phyloP scores from a whole-genome alignment of 768 basidiomycete species.

The Suillus cothurnatus region DNA sequence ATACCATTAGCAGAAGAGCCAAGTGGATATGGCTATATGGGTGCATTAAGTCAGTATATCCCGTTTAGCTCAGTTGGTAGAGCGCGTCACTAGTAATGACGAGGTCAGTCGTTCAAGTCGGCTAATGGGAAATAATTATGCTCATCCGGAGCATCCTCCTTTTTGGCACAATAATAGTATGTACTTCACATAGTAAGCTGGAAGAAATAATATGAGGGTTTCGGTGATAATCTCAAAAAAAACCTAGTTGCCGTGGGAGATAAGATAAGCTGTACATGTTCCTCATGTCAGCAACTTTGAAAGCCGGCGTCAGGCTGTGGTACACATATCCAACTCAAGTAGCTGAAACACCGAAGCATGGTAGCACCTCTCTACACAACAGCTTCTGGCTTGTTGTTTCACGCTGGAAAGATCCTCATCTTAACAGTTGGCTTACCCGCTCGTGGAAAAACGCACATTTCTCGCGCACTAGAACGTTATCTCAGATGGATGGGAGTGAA shows the following conservation, averaged over 20 bases:
- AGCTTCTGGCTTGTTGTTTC: slow-evolving; percentile 81
- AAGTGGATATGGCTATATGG: background rate
- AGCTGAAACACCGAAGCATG: slow-evolving; percentile 46
- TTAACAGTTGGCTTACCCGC: slow-evolving; percentile 93
- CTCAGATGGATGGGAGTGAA: slow-evolving; percentile 98
- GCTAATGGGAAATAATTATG: slow-evolving; percentile 36
- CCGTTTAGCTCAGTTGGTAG: slow-evolving; percentile 53
- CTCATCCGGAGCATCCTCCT: no score
- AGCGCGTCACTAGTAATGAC: slow-evolving; percentile 52
- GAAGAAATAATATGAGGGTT: background rate
- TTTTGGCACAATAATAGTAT: no score
- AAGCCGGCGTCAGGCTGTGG: background rate
- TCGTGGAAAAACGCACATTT: slow-evolving; percentile 96
- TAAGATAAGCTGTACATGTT: slow-evolving; percentile 8
- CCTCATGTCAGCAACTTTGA: background rate
- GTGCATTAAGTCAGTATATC: background rate
- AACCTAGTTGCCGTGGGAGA: slow-evolving; percentile 1
- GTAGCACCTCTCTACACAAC: slow-evolving; percentile 97
- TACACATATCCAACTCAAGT: background rate
- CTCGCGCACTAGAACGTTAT: slow-evolving; percentile 94
- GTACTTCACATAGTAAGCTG: background rate
- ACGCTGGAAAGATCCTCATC: slow-evolving; percentile 94
- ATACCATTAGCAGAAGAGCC: background rate
- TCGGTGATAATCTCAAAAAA: background rate
- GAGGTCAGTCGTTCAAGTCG: slow-evolving; percentile 46